Evolutionary conservation across 345 rosid species (phyloP).

Genomic region (Iberis pinnata): DNA sequence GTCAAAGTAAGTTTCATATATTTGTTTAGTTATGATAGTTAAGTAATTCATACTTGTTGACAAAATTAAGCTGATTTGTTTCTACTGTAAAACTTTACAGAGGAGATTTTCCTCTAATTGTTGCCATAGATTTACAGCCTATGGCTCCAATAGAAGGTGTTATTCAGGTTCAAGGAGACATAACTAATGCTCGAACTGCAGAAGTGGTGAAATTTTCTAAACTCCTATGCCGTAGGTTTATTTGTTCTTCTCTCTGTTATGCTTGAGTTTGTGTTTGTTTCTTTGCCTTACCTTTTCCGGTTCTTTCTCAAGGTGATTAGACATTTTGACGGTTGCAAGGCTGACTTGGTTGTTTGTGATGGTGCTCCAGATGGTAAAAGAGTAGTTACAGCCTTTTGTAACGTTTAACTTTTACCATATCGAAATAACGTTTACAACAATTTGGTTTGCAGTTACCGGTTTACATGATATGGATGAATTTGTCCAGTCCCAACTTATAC

Average conservation of each 20-base stretch:
- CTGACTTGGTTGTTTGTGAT: conserved; percentile 96
- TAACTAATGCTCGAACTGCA: conserved; percentile 88
- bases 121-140: conserved; percentile 93
- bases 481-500: conserved; percentile 91
- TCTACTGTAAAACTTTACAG: too few species aligned
- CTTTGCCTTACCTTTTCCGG: not conserved
- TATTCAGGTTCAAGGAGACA: conserved; percentile 93
- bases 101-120: conserved; percentile 72
- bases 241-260: not conserved
- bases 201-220: conserved; percentile 54
- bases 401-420: not conserved
- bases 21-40: not conserved
- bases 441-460: conserved; percentile 69
- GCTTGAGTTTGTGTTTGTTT: conserved; percentile 9
- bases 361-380: conserved; percentile 94
- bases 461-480: conserved; percentile 99
- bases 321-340: conserved; percentile 93
- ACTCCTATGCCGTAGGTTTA: not conserved
- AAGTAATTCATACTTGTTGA: conserved; percentile 8
- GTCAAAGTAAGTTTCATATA: conserved; percentile 45
- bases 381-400: conserved; percentile 5
- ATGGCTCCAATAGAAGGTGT: conserved; percentile 99
- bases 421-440: conserved; percentile 14
- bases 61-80: conserved; percentile 2
- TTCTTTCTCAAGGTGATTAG: conserved; percentile 58